Evolutionary conservation across 148 eudicot species (phyloP).

Genomic region (Persicaria maculosa): DNA sequence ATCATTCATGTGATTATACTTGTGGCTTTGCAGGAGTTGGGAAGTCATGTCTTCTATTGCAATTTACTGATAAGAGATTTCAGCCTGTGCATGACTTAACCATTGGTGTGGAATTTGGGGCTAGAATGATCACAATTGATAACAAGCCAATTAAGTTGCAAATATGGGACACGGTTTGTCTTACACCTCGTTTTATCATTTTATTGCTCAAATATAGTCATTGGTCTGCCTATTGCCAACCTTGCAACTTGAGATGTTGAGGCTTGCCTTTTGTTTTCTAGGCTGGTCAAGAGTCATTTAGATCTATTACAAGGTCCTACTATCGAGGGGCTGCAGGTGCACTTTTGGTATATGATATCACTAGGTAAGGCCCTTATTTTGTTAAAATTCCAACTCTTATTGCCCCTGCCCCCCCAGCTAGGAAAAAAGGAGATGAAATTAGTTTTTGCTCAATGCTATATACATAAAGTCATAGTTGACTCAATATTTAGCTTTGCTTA

Average conservation of each 20-base stretch:
- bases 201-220: neutral
- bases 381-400: neutral
- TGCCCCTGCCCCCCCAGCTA: too few relatives aligned
- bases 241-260: neutral
- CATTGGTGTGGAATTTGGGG: conserved; percentile 45
- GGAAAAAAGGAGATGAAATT: neutral
- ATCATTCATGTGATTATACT: conserved; percentile 10
- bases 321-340: conserved; percentile 49
- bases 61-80: conserved; percentile 41
- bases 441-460: neutral
- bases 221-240: neutral
- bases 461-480: neutral
- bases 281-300: conserved; percentile 46
- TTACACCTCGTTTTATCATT: neutral
- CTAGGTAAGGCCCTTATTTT: conserved; percentile 20
- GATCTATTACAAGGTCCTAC: conserved; percentile 39
- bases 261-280: conserved; percentile 4
- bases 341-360: conserved; percentile 40
- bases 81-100: conserved; percentile 43
- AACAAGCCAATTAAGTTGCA: conserved; percentile 41
- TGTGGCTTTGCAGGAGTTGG: conserved; percentile 35
- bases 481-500: neutral
- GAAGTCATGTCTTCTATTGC: conserved; percentile 40
- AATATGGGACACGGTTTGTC: conserved; percentile 38
- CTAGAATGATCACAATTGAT: conserved; percentile 41